phyloP scores from a whole-genome alignment of 345 rosid genomes.

The Eutrema yunnanense region DNA sequence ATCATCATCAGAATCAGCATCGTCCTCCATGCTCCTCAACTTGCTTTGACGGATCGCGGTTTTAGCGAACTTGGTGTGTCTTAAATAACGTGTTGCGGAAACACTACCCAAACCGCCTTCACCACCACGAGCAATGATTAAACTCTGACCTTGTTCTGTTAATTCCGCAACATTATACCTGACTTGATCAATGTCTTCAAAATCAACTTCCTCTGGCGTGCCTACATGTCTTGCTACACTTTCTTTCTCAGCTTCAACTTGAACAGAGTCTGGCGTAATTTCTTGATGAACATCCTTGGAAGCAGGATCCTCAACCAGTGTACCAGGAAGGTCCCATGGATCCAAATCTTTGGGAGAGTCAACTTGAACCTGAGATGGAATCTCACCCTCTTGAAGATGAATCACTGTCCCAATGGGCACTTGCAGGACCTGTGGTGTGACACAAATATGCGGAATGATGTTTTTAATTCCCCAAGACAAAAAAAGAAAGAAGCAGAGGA shows the following conservation, averaged over 20 bases:
- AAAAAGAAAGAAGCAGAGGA: not conserved
- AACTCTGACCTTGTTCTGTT: conserved; percentile 60
- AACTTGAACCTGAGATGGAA: conserved; percentile 40
- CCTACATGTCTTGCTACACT: not conserved
- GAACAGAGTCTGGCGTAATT: not conserved
- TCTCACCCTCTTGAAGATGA: conserved; percentile 77
- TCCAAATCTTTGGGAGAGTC: conserved; percentile 43
- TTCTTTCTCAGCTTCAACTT: not conserved
- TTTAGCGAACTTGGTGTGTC: conserved; percentile 33
- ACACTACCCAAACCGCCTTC: conserved; percentile 82
- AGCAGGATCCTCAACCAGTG: conserved; percentile 38
- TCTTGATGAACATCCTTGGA: conserved; percentile 22
- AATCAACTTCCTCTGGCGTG: conserved; percentile 17
- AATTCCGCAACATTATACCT: conserved; percentile 63
- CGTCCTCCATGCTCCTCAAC: conserved; percentile 7
- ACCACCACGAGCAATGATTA: conserved; percentile 73
- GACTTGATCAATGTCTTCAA: conserved; percentile 32
- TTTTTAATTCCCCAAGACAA: not conserved
- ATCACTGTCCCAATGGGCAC: conserved; percentile 90
- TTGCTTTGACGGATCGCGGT: not conserved
- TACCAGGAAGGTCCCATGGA: conserved; percentile 95
- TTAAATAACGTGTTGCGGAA: conserved; percentile 35
- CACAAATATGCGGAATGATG: not conserved
- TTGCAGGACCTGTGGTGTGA: conserved; percentile 44
- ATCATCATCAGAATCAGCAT: conserved; percentile 24